Conservation (phyloP, 345 rosid genomes). For the thale cress (Arabidopsis thaliana) region TAIR10.1 NC_003075.7:14822001-14822500, state of each 20-base stretch:
- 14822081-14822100: conserved; percentile 34
- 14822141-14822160: conserved; percentile 33
- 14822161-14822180: conserved; percentile 38
- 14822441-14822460: neutral
- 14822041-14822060: neutral
- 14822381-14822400: conserved; percentile 18
- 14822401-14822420: conserved; percentile 37
- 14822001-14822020: conserved; percentile 7
- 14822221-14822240: conserved; percentile 25
- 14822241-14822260: conserved; percentile 29
- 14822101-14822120: conserved; percentile 10
- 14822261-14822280: conserved; percentile 26
- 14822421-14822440: neutral
- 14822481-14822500: neutral
- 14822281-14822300: conserved; percentile 28
- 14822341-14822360: conserved; percentile 14
- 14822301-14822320: conserved; percentile 30
- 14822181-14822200: conserved; percentile 43
- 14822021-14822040: conserved; percentile 24
- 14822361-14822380: conserved; percentile 9
- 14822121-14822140: conserved; percentile 13
- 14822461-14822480: neutral
- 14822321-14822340: conserved; percentile 27
- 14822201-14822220: conserved; percentile 46
- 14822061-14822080: conserved; percentile 15